phyloP scores from a whole-genome alignment of 78 protist genomes.

The Acrasis kona region DNA sequence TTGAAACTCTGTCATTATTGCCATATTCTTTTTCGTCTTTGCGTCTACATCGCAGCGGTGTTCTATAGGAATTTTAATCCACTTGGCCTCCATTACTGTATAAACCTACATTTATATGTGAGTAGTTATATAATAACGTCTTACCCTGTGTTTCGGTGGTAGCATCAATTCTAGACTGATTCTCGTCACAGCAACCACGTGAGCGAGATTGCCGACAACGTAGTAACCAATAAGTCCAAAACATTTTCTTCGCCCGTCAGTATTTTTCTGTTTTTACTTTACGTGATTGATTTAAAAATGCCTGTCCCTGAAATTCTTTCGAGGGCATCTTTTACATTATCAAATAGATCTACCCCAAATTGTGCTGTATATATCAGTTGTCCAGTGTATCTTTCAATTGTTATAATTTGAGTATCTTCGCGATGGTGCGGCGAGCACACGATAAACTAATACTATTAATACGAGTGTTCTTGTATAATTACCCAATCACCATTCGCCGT shows the following conservation, averaged over 20 bases:
- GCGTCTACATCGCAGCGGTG: neutral
- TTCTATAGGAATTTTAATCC: neutral
- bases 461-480: neutral
- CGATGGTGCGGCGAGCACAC: neutral
- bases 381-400: slow-evolving; percentile 18
- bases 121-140: too few relatives aligned
- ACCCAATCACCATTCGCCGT: neutral
- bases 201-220: neutral
- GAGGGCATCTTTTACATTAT: slow-evolving; percentile 1
- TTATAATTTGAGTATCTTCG: slow-evolving; percentile 11
- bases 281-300: neutral
- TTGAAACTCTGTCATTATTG: neutral
- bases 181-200: neutral
- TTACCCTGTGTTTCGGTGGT: slow-evolving; percentile 16
- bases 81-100: neutral
- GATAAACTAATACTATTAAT: neutral
- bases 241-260: too few relatives aligned
- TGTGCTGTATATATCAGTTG: neutral
- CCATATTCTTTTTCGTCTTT: neutral
- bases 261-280: neutral
- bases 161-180: neutral
- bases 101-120: too few relatives aligned
- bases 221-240: neutral
- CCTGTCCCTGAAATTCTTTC: neutral
- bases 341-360: slow-evolving; percentile 20